phyloP scores from a whole-genome alignment of 495 filamentous ascomycete species.

The Penicillium maclennaniae region DNA sequence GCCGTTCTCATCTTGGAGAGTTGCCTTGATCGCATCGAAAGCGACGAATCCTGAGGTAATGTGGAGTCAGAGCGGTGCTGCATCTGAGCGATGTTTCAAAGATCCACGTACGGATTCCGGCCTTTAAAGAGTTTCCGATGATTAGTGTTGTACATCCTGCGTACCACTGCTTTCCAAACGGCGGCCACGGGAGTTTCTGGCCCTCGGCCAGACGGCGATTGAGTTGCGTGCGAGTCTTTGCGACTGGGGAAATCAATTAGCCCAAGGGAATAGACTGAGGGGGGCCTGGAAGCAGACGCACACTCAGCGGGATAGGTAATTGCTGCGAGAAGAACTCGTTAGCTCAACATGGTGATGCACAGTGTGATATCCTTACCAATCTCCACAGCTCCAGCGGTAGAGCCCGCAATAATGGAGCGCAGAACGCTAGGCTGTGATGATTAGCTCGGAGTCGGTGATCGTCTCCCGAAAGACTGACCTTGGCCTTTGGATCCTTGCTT shows the following conservation, averaged over 20 bases:
- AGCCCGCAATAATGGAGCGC: conserved; percentile 83
- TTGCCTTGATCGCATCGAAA: conserved; percentile 84
- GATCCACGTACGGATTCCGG: conserved; percentile 72
- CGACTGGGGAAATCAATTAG: conserved; percentile 53
- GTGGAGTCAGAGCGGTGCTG: not conserved
- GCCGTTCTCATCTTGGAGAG: conserved; percentile 80
- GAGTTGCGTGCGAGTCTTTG: conserved; percentile 92
- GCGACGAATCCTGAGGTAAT: conserved; percentile 76
- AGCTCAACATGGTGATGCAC: conserved; percentile 10
- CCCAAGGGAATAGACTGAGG: not conserved
- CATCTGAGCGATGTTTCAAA: not conserved
- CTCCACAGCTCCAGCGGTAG: conserved; percentile 88
- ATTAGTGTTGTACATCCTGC: conserved; percentile 96
- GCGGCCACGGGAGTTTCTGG: conserved; percentile 91
- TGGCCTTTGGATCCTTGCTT: conserved; percentile 40
- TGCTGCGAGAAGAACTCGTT: conserved; percentile 43
- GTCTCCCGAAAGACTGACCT: conserved; percentile 27
- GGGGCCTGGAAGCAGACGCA: conserved; percentile 26
- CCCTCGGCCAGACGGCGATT: conserved; percentile 77
- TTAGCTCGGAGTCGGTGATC: not conserved
- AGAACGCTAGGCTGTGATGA: conserved; percentile 63
- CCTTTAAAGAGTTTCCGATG: conserved; percentile 93
- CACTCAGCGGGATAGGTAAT: conserved; percentile 98
- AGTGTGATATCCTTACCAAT: conserved; percentile 58
- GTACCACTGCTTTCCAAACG: conserved; percentile 93